These are phyloP conservation scores for Rhodotorula sp. DNA, from an alignment of 1,284 basidiomycete genomes.

Conservation along the genomic window DNA sequence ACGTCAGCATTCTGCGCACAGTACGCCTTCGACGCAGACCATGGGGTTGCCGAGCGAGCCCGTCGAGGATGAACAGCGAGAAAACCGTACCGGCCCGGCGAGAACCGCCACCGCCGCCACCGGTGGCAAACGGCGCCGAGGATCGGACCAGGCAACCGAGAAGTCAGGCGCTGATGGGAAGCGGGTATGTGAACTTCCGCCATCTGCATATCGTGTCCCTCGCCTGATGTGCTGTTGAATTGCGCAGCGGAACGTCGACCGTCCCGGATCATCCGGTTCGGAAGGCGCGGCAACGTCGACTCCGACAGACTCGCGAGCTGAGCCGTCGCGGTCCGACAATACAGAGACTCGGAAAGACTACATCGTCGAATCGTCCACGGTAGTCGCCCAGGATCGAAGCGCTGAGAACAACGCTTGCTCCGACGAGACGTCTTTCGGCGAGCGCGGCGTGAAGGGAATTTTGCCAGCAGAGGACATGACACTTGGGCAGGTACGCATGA, in stretches of 20 bases:
- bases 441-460: no score
- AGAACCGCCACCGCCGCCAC: no score
- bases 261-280: not conserved
- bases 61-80: not conserved
- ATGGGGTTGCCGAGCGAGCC: not conserved
- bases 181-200: no score
- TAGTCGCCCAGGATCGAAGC: not conserved
- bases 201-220: no score
- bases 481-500: conserved; percentile 12
- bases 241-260: not conserved
- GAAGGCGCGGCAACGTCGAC: not conserved
- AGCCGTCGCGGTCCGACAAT: no score
- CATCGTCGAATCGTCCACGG: not conserved
- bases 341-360: no score
- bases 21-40: not conserved
- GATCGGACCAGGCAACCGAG: no score
- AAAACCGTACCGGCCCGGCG: not conserved
- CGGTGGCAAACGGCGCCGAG: no score
- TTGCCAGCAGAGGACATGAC: not conserved
- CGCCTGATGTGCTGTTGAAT: no score
- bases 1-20: not conserved
- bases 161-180: no score
- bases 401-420: no score
- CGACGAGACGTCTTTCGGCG: not conserved
- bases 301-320: not conserved